phyloP scores from a whole-genome alignment of 2,329 filamentous ascomycete genomes.

The Diplodia corticola region DNA sequence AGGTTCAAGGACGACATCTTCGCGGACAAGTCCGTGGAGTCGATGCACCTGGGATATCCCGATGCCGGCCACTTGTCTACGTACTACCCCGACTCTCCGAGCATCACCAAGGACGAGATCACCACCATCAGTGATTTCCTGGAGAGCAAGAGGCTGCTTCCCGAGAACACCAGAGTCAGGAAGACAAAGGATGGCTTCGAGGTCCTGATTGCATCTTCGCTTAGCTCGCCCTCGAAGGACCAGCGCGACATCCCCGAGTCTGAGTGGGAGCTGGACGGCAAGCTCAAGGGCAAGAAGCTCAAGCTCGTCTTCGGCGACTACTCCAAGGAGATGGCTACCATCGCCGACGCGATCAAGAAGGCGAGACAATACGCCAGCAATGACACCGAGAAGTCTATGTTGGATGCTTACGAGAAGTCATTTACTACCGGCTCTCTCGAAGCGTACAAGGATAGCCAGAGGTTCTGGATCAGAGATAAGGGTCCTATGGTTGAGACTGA shows the following conservation, averaged over 20 bases:
- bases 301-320: slow-evolving; percentile 50
- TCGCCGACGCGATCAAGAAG: slow-evolving; percentile 47
- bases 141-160: slow-evolving; percentile 47
- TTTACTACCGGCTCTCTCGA: slow-evolving; percentile 54
- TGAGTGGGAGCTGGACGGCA: slow-evolving; percentile 47
- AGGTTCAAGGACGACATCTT: slow-evolving; percentile 49
- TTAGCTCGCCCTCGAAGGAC: slow-evolving; percentile 40
- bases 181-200: slow-evolving; percentile 49
- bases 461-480: slow-evolving; percentile 56
- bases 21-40: slow-evolving; percentile 42
- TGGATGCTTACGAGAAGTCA: slow-evolving; percentile 50
- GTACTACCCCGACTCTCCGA: slow-evolving; percentile 52
- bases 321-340: slow-evolving; percentile 48
- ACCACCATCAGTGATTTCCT: slow-evolving; percentile 48
- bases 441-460: slow-evolving; percentile 53
- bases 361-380: slow-evolving; percentile 51
- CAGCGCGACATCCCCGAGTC: slow-evolving; percentile 47
- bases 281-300: slow-evolving; percentile 48
- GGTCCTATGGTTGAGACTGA: slow-evolving; percentile 54
- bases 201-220: slow-evolving; percentile 51
- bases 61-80: slow-evolving; percentile 50
- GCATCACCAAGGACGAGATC: slow-evolving; percentile 52
- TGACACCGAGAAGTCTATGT: slow-evolving; percentile 47
- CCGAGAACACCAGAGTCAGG: slow-evolving; percentile 52
- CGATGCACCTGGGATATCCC: slow-evolving; percentile 53